Conservation (phyloP, 2,329 filamentous ascomycete genomes). For the Chaetomium strumarium region DNA sequence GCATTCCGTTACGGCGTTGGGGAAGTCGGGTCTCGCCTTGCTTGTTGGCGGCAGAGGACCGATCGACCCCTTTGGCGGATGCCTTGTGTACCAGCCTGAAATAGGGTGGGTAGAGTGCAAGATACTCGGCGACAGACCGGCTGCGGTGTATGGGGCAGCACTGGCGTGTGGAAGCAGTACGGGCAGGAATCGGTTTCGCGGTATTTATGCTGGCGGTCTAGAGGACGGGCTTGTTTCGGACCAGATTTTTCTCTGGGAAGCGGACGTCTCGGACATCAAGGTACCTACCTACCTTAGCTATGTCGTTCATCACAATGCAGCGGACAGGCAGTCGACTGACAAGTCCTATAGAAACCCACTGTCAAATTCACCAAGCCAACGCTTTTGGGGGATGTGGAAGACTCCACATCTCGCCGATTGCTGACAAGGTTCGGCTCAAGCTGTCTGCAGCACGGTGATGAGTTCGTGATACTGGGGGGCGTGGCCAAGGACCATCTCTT, state of each 20-base stretch:
- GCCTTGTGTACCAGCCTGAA: conserved; percentile 46
- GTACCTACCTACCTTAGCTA: too few relatives aligned
- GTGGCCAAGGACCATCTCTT: conserved; percentile 38
- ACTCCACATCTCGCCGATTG: conserved; percentile 14
- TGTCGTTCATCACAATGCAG: conserved; percentile 13
- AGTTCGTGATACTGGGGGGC: conserved; percentile 39
- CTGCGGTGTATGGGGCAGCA: conserved; percentile 40
- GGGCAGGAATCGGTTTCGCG: conserved; percentile 37
- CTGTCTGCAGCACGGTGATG: conserved; percentile 27
- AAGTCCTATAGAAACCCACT: conserved; percentile 23
- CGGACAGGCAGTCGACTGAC: background rate
- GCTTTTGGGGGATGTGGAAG: background rate
- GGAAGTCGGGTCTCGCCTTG: conserved; percentile 46
- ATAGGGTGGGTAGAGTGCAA: conserved; percentile 44
- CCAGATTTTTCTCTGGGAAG: conserved; percentile 60
- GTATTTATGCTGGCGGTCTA: conserved; percentile 69
- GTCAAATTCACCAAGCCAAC: conserved; percentile 24
- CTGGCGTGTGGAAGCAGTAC: conserved; percentile 26
- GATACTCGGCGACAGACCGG: conserved; percentile 32
- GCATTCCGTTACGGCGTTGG: conserved; percentile 57
- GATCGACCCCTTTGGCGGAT: conserved; percentile 43
- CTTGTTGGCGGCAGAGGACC: conserved; percentile 57
- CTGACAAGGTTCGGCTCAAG: conserved; percentile 40
- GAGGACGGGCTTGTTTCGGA: conserved; percentile 56
- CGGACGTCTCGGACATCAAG: conserved; percentile 37